These are phyloP conservation scores for Heliosperma pusillum DNA, from an alignment of 148 eudicot genomes.

Conservation along the genomic window DNA sequence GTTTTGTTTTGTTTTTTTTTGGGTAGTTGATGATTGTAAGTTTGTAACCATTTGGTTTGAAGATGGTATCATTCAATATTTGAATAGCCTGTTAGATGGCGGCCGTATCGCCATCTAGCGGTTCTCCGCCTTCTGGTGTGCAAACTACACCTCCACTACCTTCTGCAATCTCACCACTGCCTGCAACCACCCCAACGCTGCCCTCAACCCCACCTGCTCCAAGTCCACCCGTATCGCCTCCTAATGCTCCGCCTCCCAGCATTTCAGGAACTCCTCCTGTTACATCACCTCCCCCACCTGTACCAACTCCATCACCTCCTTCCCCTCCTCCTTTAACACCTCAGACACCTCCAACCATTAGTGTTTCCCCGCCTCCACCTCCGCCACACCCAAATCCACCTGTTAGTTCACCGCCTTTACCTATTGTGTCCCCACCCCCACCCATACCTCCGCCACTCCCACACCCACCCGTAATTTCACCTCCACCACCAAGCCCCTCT, in stretches of 20 bases:
- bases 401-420: conserved; percentile 27
- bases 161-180: conserved; percentile 19
- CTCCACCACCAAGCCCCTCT: conserved; percentile 24
- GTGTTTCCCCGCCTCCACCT: conserved; percentile 3
- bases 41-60: not conserved
- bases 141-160: conserved; percentile 27
- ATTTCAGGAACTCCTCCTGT: conserved; percentile 31
- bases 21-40: conserved; percentile 2
- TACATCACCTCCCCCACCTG: conserved; percentile 37
- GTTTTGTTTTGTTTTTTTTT: too few species aligned
- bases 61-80: conserved; percentile 10
- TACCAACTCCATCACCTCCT: conserved; percentile 25
- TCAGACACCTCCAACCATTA: conserved; percentile 23
- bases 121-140: conserved; percentile 30
- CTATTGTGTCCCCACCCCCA: conserved; percentile 25
- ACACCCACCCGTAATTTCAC: conserved; percentile 25
- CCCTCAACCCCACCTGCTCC: not conserved
- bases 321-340: conserved; percentile 34
- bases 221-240: conserved; percentile 25
- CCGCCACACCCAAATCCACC: too few species aligned
- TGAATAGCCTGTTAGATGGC: conserved; percentile 36
- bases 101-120: conserved; percentile 38
- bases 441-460: conserved; percentile 24
- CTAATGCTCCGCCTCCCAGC: conserved; percentile 32
- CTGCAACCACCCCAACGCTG: not conserved